Conservation (phyloP, 2,329 filamentous ascomycete genomes). For the Calonectria pseudoturangicola region DNA sequence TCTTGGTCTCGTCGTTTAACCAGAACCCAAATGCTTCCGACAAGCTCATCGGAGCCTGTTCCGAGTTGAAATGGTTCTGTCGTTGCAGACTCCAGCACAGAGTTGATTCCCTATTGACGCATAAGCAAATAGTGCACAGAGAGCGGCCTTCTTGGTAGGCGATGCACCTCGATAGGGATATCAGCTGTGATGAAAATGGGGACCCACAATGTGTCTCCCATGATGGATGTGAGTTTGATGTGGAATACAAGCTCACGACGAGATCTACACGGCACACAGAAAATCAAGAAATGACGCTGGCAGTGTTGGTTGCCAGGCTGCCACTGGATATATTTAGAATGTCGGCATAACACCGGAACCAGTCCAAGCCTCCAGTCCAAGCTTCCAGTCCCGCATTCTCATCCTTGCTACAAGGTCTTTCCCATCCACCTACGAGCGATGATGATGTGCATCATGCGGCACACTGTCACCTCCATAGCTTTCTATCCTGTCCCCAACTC, state of each 20-base stretch:
- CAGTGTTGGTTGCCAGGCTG: not conserved
- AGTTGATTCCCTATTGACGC: constrained; percentile 11
- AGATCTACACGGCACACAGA: not conserved
- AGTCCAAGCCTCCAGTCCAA: not conserved
- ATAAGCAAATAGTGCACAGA: not conserved
- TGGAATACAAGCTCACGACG: not conserved
- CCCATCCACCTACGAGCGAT: not conserved
- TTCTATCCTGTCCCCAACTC: too few relatives aligned
- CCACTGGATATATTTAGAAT: not conserved
- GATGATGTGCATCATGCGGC: not conserved
- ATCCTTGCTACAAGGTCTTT: not conserved
- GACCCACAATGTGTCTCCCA: constrained; percentile 8
- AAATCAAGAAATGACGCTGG: not conserved
- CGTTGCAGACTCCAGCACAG: constrained; percentile 7
- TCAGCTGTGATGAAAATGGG: constrained; percentile 33
- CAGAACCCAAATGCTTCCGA: constrained; percentile 19
- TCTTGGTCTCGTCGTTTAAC: constrained; percentile 20
- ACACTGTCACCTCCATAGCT: not conserved
- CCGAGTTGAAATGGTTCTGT: not conserved
- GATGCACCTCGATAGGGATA: constrained; percentile 12
- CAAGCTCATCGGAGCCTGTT: not conserved
- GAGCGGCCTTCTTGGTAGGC: not conserved
- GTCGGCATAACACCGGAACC: not conserved
- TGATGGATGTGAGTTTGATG: not conserved
- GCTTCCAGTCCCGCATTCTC: not conserved